Evolutionary conservation across 1,284 basidiomycete species (phyloP).

Genomic region (Exsudoporus floridanus): DNA sequence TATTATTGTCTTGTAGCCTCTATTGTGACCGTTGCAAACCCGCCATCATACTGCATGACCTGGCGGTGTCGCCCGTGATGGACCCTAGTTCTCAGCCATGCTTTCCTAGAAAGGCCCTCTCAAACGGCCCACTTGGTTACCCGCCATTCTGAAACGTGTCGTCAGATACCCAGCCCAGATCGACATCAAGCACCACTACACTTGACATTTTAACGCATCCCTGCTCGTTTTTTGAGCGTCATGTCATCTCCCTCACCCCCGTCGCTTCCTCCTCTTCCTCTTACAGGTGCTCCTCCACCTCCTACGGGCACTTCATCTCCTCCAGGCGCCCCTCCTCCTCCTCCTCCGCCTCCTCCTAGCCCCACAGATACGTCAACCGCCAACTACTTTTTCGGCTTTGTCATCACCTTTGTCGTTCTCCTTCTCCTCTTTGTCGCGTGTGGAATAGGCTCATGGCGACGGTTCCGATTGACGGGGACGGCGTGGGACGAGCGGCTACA

Average conservation of each 20-base stretch:
- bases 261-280: neutral
- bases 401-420: constrained; percentile 59
- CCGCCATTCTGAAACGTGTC: constrained; percentile 22
- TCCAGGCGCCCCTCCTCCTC: neutral
- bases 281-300: neutral
- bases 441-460: constrained; percentile 51
- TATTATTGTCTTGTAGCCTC: too few species aligned
- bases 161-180: constrained; percentile 12
- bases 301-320: neutral
- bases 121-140: constrained; percentile 16
- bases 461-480: constrained; percentile 26
- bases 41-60: too few species aligned
- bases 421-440: constrained; percentile 58
- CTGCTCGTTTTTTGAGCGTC: neutral
- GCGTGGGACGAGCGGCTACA: constrained; percentile 27
- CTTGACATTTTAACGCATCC: neutral
- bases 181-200: constrained; percentile 1
- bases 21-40: too few species aligned
- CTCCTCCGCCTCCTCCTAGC: neutral
- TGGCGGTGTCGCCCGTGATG: too few species aligned
- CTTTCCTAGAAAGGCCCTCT: neutral
- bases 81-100: neutral
- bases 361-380: constrained; percentile 19
- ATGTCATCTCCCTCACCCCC: constrained; percentile 13
- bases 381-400: constrained; percentile 62